A percentile compares a stretch with the other conserved stretches of the same genome.
phyloP scores from a whole-genome alignment of 2,329 filamentous ascomycete genomes.

The Mycosphaerella arachidis region DNA sequence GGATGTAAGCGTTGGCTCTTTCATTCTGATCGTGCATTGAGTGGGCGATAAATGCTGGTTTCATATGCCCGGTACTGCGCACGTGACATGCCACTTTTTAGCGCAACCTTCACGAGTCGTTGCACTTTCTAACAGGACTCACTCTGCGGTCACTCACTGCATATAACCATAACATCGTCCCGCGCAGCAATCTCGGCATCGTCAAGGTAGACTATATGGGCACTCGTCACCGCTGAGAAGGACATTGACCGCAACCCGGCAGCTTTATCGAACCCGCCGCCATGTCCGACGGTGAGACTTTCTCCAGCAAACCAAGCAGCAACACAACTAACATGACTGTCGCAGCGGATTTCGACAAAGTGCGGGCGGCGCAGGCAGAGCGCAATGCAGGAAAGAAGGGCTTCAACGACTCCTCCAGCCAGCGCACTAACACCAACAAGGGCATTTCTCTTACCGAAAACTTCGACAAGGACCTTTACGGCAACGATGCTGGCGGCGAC shows the following conservation, averaged over 20 bases:
- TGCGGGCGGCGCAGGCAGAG: constrained; percentile 86
- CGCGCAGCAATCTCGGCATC: not conserved
- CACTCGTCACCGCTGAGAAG: not conserved
- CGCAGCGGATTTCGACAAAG: constrained; percentile 76
- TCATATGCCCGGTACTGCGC: too few relatives aligned
- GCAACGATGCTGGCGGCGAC: constrained; percentile 59
- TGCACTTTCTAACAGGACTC: not conserved
- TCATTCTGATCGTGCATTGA: too few relatives aligned
- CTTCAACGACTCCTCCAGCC: constrained; percentile 71
- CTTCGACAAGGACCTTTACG: constrained; percentile 86
- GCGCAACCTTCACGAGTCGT: not conserved
- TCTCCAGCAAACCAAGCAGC: not conserved
- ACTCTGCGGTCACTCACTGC: constrained; percentile 1
- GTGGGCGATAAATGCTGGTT: too few relatives aligned
- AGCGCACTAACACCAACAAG: constrained; percentile 73
- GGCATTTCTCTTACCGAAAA: constrained; percentile 88
- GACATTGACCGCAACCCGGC: constrained; percentile 10
- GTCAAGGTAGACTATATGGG: constrained; percentile 12
- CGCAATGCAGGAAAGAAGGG: constrained; percentile 81
- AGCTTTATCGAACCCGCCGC: constrained; percentile 10
- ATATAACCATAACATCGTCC: not conserved
- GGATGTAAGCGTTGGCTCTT: too few relatives aligned
- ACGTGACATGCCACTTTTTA: not conserved
- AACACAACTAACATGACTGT: not conserved
- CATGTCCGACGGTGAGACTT: constrained; percentile 19